Evolutionary conservation across 2,329 filamentous ascomycete species (phyloP).

Genomic region (Xylogone sp.): DNA sequence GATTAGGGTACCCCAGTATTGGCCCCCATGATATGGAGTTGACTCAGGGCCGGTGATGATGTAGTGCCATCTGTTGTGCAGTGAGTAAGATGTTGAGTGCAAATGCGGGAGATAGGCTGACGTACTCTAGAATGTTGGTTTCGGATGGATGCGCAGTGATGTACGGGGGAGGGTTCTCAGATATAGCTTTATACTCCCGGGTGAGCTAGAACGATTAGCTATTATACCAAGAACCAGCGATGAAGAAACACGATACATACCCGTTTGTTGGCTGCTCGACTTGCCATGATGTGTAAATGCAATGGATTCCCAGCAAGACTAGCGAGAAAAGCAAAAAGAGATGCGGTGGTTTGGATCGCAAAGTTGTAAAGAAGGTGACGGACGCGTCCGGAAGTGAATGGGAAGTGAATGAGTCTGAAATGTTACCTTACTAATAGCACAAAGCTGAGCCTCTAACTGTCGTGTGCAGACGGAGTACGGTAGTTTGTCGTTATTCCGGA

Average conservation of each 20-base stretch:
- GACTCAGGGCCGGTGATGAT: conserved; percentile 91
- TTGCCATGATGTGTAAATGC: conserved; percentile 53
- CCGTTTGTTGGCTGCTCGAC: conserved; percentile 68
- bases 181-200: conserved; percentile 61
- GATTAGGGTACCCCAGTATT: conserved; percentile 96
- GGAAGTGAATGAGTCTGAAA: neutral
- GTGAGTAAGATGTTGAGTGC: conserved; percentile 8
- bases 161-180: conserved; percentile 79
- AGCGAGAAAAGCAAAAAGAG: neutral
- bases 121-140: conserved; percentile 83
- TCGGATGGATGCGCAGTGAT: conserved; percentile 88
- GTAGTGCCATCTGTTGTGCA: conserved; percentile 74
- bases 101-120: conserved; percentile 10
- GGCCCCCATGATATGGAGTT: conserved; percentile 89
- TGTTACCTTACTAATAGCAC: neutral
- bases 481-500: neutral
- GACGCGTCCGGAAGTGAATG: neutral
- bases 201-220: conserved; percentile 42
- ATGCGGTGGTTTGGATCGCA: neutral
- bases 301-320: conserved; percentile 5
- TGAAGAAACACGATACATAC: conserved; percentile 39
- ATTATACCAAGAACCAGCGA: neutral
- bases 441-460: conserved; percentile 8
- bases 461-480: neutral
- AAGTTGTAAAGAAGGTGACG: neutral